Evolutionary conservation across 306 rosid species (phyloP), one percentile per base, ranked within the genome.

Genomic region (Amphicarpaea edgeworthii): DNA sequence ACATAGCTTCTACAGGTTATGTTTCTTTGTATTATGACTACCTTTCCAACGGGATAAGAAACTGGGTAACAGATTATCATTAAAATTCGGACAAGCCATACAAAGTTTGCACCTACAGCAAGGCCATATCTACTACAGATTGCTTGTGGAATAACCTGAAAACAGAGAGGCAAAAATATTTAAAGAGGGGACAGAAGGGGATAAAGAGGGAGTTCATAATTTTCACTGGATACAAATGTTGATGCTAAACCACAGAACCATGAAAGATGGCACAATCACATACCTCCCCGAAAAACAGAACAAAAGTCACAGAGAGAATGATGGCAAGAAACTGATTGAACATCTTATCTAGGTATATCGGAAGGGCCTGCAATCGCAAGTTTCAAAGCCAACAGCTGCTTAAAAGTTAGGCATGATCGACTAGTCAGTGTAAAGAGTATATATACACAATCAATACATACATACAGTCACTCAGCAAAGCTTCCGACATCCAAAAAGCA

Each of bases 131-230:
- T 87, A 66, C 93, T 85, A 83, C 99, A 95, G 82, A 90, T 95
- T 69, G 99, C 88, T 87, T 95, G 99, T 6, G 99, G 99, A 59
- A 95, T 95, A 81, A 95, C 98, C 99, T 95, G 85, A 68, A 68
- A 79, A 58, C 68, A 37, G 11, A 72, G 76, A 64, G 12, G 26
- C 16, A 72, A 28, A 76, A 40, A 40, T 40, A 40, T 40, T 40
- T 40, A 40, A 40, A 40, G 45, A 40, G 3, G 45, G 11, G 45
- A 40, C 11, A 40, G 43, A 40, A 40, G 45, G 45, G 45, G 12
- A 6, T 40, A 9, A 1, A 40, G 9, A 73, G 14, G 17, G 14
- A 64, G 15, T 8, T 42, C 62, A 16, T 28, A 46, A 15, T 58
- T 69, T 69, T 78, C 30, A 77, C 51, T 9, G 21, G 42, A 30